Evolutionary conservation across 139 green algal species (phyloP).

Genomic region (Auxenochlorella protothecoides): DNA sequence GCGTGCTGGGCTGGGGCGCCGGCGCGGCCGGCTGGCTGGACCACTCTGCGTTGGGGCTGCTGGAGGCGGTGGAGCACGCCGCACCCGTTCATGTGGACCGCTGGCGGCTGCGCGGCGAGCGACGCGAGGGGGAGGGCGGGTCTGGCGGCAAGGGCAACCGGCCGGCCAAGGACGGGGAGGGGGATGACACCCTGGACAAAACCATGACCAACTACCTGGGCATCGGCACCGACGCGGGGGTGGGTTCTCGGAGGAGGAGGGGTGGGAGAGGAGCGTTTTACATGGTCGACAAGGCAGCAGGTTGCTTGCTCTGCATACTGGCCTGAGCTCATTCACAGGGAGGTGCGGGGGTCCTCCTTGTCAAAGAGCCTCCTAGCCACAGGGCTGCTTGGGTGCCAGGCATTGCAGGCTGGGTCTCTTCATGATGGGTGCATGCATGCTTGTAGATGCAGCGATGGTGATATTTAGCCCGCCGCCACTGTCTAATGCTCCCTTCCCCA

Average conservation of each 20-base stretch:
- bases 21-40: background rate
- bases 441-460: background rate
- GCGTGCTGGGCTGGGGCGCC: background rate
- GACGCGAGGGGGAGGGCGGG: background rate
- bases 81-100: background rate
- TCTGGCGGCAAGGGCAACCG: background rate
- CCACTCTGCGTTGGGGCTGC: background rate
- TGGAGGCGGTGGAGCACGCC: background rate
- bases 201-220: constrained; percentile 74
- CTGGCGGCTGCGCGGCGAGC: background rate
- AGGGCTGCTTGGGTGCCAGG: too few relatives aligned
- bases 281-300: too few relatives aligned
- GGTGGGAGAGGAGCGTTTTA: too few relatives aligned
- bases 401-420: background rate
- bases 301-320: too few relatives aligned
- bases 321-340: too few relatives aligned
- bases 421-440: background rate
- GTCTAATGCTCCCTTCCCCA: background rate
- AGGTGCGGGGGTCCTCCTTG: too few relatives aligned
- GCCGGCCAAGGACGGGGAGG: background rate
- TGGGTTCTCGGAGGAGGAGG: background rate
- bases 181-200: constrained; percentile 11
- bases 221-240: constrained; percentile 69
- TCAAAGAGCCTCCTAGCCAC: too few relatives aligned
- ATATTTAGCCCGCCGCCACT: background rate